Percentiles rank a stretch among this genome's conserved stretches.
Conservation (phyloP, 495 filamentous ascomycete species). For the Filosporella fistucella region DNA sequence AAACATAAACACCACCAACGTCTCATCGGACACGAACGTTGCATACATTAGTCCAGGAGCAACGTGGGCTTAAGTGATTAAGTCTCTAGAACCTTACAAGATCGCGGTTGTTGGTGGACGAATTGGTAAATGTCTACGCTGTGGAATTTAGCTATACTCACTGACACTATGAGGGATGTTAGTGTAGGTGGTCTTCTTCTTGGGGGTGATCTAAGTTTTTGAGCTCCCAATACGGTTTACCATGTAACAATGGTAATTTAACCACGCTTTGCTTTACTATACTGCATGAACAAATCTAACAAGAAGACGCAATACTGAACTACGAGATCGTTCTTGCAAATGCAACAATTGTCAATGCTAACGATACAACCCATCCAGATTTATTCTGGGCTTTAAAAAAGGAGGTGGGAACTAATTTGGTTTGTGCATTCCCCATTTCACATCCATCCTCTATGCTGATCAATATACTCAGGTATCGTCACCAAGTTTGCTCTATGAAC, state of each 20-base stretch:
- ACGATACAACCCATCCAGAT: conserved; percentile 34
- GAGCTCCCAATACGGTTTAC: not conserved
- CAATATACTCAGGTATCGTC: conserved; percentile 30
- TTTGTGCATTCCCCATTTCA: too few species aligned
- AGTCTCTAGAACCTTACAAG: conserved; percentile 30
- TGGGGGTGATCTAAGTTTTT: conserved; percentile 30
- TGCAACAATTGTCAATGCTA: conserved; percentile 44
- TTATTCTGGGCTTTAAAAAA: conserved; percentile 49
- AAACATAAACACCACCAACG: conserved; percentile 22
- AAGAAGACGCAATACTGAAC: conserved; percentile 31
- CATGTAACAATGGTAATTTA: conserved; percentile 16
- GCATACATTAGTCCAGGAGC: conserved; percentile 32
- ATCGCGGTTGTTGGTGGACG: conserved; percentile 46
- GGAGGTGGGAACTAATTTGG: conserved; percentile 51
- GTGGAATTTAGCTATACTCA: not conserved
- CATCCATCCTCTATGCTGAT: not conserved
- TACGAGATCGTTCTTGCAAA: conserved; percentile 50
- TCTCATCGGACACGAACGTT: conserved; percentile 23
- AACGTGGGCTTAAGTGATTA: conserved; percentile 44
- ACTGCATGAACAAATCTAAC: too few species aligned
- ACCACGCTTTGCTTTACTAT: too few species aligned
- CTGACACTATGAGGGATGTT: conserved; percentile 28
- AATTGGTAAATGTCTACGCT: conserved; percentile 21
- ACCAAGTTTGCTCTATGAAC: conserved; percentile 43
- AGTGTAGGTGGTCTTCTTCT: conserved; percentile 51